Evolutionary conservation across 1,284 basidiomycete genomes (phyloP).

Genomic region (Farysia itapuensis): DNA sequence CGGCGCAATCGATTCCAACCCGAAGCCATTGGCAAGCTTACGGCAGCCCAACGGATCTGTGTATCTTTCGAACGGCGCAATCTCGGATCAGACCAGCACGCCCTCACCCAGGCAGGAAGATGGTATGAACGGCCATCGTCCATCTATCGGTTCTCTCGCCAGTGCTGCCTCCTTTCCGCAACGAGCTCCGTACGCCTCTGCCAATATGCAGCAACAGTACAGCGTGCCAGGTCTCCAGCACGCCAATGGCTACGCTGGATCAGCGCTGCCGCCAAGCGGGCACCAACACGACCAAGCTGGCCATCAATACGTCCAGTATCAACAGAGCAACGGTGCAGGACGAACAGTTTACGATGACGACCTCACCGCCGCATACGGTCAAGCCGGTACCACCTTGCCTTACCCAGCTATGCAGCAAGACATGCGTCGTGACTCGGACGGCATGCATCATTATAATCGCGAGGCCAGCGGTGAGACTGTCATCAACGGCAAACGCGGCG

Average conservation of each 20-base stretch:
- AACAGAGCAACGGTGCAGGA: slow-evolving; percentile 11
- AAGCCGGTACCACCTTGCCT: background rate
- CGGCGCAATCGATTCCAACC: slow-evolving; percentile 25
- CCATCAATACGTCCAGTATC: slow-evolving; percentile 35
- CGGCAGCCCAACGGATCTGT: slow-evolving; percentile 22
- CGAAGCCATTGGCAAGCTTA: slow-evolving; percentile 21
- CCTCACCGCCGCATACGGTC: slow-evolving; percentile 8
- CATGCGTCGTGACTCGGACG: slow-evolving; percentile 11
- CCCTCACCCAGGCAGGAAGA: slow-evolving; percentile 37
- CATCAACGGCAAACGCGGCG: slow-evolving; percentile 29
- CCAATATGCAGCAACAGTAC: slow-evolving; percentile 28
- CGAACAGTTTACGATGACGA: slow-evolving; percentile 21
- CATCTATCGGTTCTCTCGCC: slow-evolving; percentile 32
- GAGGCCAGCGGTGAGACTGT: slow-evolving; percentile 41
- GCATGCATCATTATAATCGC: slow-evolving; percentile 27
- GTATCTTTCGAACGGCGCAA: slow-evolving; percentile 12
- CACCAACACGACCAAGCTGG: slow-evolving; percentile 13
- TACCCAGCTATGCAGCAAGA: slow-evolving; percentile 1
- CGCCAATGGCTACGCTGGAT: slow-evolving; percentile 10
- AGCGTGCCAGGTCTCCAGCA: slow-evolving; percentile 10
- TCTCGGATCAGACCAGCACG: background rate
- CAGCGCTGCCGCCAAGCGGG: slow-evolving; percentile 7
- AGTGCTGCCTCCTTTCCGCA: slow-evolving; percentile 49
- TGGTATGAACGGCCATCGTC: slow-evolving; percentile 11
- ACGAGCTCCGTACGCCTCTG: slow-evolving; percentile 35